Conservation (phyloP, 305 asterid genomes). For the Fraxinus nigra region DNA sequence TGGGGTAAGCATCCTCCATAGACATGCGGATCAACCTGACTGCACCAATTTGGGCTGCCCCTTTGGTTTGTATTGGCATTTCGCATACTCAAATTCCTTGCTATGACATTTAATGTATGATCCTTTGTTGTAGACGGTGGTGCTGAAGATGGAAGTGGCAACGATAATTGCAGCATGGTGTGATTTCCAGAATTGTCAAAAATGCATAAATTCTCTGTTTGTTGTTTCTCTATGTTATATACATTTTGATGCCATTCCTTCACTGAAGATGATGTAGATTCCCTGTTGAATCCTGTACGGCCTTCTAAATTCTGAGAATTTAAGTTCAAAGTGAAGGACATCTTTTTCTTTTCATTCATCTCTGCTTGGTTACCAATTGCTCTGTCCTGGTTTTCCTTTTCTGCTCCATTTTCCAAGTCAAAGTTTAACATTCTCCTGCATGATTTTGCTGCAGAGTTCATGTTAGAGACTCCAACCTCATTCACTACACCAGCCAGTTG, state of each 20-base stretch:
- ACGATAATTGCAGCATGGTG: constrained; percentile 27
- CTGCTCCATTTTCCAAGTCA: constrained; percentile 38
- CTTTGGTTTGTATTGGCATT: constrained; percentile 36
- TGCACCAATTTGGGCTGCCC: constrained; percentile 26
- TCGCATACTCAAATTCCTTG: constrained; percentile 46
- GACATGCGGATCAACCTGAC: constrained; percentile 38
- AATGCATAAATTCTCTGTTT: constrained; percentile 18
- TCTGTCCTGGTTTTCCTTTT: constrained; percentile 31
- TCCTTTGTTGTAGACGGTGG: constrained; percentile 34
- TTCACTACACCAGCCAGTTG: constrained; percentile 30
- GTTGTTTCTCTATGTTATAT: constrained; percentile 27
- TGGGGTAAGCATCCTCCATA: constrained; percentile 30
- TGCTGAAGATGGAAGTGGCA: constrained; percentile 28
- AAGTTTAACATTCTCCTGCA: constrained; percentile 66
- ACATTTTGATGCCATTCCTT: constrained; percentile 28
- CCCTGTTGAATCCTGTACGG: constrained; percentile 26
- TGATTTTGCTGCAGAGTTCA: constrained; percentile 39
- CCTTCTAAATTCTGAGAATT: constrained; percentile 33
- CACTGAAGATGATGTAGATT: constrained; percentile 30
- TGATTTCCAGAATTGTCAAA: constrained; percentile 25
- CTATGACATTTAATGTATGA: constrained; percentile 54
- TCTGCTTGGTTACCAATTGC: constrained; percentile 33
- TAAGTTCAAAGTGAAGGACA: constrained; percentile 39
- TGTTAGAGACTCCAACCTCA: constrained; percentile 31
- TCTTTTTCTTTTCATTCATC: constrained; percentile 33